Evolutionary conservation across 371 early-diverging fungal species (phyloP), one percentile per base, ranked within the genome.

Genomic region (Mucor indicus): DNA sequence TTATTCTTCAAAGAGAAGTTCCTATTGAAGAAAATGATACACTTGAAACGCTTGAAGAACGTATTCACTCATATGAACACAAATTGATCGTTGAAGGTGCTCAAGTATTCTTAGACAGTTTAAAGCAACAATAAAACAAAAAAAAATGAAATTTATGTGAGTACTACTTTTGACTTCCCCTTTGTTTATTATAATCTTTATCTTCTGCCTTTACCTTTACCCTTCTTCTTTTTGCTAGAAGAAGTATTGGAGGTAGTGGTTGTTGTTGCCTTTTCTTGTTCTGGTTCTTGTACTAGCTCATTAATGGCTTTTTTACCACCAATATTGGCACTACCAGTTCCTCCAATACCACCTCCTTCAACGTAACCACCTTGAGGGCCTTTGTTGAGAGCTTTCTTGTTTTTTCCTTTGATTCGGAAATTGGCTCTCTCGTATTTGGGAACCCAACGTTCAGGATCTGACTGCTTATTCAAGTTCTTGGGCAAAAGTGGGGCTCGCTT

Each of bases 31-130:
- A 77, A 11, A 72, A 64, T 15, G 98, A 98, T 64, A 81, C 86
- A 25, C 59, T 95, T 38, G 85, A 87, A 37, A 78, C 73, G 30
- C 67, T 98, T 51, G 93, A 98, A 62, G 64, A 72, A 24, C 72
- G 95, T 49, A 96, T 98, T 46, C 98, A 98, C 55, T 54, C 57
- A 4, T 79, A 80, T 0, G 98, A 98, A 62, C 98, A 98, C 67
- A 53, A 75, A 48, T 63, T 97, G 31, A 81, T 97, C 50, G 92
- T 94, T 13, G 70, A 77, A 57, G 90, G 73, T 11, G 71, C 77
- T 36, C 70, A 70, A 41, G 44, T 38, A 9, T 72, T 72, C 36
- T 63, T 76, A 50, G 50, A 72, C 40, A 31, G 47, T 24, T 55
- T 64, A 32, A 30, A 46, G 17, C 9, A 36, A 13, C 37, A 57